phyloP scores from a whole-genome alignment of 768 basidiomycete species.

The Suillus cothurnatus region DNA sequence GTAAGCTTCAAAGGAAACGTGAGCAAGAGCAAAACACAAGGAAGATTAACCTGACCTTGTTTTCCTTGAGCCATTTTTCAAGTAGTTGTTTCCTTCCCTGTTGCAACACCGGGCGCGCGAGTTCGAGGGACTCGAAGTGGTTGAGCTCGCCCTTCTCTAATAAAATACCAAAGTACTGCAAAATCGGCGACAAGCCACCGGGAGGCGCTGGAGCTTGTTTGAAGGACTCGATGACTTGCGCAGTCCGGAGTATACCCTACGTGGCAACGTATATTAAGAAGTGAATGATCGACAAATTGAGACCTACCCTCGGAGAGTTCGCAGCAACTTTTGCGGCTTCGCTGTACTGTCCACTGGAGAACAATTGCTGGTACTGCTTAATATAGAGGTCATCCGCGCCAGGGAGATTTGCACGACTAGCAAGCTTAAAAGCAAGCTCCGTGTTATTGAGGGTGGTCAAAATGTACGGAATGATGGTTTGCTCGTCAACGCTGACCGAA shows the following conservation, averaged over 20 bases:
- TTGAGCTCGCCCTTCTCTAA: constrained; percentile 98
- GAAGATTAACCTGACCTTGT: constrained; percentile 65
- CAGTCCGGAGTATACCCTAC: constrained; percentile 92
- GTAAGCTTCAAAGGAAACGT: constrained; percentile 64
- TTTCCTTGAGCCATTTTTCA: constrained; percentile 99
- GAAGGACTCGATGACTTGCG: constrained; percentile 95
- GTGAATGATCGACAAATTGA: not conserved
- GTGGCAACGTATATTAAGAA: constrained; percentile 12
- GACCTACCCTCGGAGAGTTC: constrained; percentile 84
- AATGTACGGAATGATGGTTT: constrained; percentile 94
- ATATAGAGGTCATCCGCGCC: constrained; percentile 97
- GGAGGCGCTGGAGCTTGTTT: constrained; percentile 91
- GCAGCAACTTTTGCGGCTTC: constrained; percentile 98
- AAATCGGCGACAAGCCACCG: constrained; percentile 90
- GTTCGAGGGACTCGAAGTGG: constrained; percentile 91
- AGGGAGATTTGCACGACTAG: constrained; percentile 93
- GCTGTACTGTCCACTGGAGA: constrained; percentile 83
- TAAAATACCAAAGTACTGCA: constrained; percentile 98
- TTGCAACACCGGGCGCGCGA: constrained; percentile 92
- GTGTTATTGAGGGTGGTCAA: constrained; percentile 93
- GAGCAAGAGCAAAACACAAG: constrained; percentile 4
- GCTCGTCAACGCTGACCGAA: constrained; percentile 95
- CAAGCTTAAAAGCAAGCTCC: constrained; percentile 96
- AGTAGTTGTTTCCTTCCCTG: constrained; percentile 96
- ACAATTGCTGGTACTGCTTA: constrained; percentile 90